A percentile compares a stretch with the other conserved stretches of the same genome.
These are phyloP conservation scores for Isatis tinctoria DNA, from an alignment of 345 rosid species.

Conservation along the genomic window DNA sequence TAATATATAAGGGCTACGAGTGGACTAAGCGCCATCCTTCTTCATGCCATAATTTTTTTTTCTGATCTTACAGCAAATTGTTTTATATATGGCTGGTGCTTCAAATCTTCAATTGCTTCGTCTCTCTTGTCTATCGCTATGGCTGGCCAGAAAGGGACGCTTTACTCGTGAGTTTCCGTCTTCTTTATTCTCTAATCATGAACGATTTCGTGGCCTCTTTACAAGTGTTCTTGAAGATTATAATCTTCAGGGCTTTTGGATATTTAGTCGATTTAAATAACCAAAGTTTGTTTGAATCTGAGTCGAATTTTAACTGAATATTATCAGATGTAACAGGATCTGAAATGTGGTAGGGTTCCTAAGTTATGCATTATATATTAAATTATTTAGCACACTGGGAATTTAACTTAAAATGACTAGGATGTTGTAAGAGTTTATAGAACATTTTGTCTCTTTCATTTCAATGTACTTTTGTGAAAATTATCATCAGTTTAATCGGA, in stretches of 20 bases:
- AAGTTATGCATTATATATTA: background rate
- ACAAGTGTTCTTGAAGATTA: background rate
- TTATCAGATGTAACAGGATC: background rate
- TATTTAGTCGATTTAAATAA: too few relatives aligned
- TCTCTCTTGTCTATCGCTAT: background rate
- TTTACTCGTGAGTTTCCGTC: background rate
- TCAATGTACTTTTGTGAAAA: background rate
- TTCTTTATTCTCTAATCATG: background rate
- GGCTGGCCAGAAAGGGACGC: background rate
- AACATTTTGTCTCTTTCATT: background rate
- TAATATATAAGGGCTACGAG: background rate
- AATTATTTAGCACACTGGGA: background rate
- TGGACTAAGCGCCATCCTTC: background rate
- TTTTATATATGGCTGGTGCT: conserved; percentile 5
- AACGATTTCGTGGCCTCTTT: background rate
- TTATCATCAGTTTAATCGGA: too few relatives aligned
- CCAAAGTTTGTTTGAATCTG: background rate
- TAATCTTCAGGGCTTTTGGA: background rate
- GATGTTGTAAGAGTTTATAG: background rate
- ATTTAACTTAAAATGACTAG: background rate
- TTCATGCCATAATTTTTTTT: background rate
- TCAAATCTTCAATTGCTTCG: background rate
- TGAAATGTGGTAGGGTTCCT: background rate
- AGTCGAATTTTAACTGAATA: background rate
- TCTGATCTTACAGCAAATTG: background rate